Evolutionary conservation across 805 yeast species (phyloP).

Genomic region (Sugiyamaella americana): DNA sequence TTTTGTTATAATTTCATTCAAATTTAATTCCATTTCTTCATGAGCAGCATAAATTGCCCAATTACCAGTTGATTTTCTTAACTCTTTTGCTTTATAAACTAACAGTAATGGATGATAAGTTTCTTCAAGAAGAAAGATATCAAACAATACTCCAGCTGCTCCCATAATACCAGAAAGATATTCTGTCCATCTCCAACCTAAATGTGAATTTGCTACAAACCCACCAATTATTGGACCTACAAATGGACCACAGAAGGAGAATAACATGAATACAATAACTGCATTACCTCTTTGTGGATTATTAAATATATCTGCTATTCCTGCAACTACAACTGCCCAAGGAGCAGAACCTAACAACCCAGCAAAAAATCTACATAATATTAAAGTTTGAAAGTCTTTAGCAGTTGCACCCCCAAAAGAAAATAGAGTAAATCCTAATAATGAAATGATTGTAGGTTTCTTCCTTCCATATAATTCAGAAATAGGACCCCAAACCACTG

Average conservation of each 20-base stretch:
- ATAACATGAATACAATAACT: slow-evolving; percentile 57
- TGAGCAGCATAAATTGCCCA: slow-evolving; percentile 78
- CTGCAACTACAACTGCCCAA: slow-evolving; percentile 73
- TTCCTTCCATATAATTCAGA: slow-evolving; percentile 69
- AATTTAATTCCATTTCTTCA: slow-evolving; percentile 50
- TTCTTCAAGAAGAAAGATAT: slow-evolving; percentile 46
- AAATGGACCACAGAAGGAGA: slow-evolving; percentile 66
- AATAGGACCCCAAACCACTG: slow-evolving; percentile 73
- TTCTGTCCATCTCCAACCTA: slow-evolving; percentile 84
- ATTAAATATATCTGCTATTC: slow-evolving; percentile 70
- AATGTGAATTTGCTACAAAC: slow-evolving; percentile 47
- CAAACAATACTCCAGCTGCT: slow-evolving; percentile 35
- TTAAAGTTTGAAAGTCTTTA: slow-evolving; percentile 62
- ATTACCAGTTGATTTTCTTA: slow-evolving; percentile 66
- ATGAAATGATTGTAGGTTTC: slow-evolving; percentile 47
- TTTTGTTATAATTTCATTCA: slow-evolving; percentile 54
- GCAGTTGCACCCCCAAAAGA: slow-evolving; percentile 66
- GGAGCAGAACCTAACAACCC: slow-evolving; percentile 79
- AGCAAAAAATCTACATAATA: slow-evolving; percentile 69
- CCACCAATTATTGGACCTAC: slow-evolving; percentile 70
- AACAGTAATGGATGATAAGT: slow-evolving; percentile 65
- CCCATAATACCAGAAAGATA: slow-evolving; percentile 63
- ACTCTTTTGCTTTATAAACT: slow-evolving; percentile 52
- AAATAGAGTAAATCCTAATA: slow-evolving; percentile 49
- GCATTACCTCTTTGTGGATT: slow-evolving; percentile 63